Base-by-base conservation (phyloP, 768 basidiomycete genomes). In the Suillus clintonianus region DNA sequence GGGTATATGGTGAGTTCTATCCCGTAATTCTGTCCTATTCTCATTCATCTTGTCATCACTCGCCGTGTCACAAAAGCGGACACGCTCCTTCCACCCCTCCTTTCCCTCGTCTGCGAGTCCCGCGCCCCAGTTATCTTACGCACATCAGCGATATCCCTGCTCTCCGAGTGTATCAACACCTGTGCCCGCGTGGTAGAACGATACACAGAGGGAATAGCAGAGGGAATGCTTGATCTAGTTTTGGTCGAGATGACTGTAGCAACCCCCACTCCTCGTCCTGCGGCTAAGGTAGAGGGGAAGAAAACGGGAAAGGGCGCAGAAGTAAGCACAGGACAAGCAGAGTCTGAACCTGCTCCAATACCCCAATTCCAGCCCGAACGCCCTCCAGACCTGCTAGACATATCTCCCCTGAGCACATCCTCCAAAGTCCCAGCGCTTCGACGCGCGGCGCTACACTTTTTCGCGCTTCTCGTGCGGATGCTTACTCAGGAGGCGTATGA, bases 361-460 rank as follows among this genome's bases (percentile, higher is more conserved):
- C 37, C 36, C 14, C 34, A 3, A 11, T 22, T 8, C 55, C 56
- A 57, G 41, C 17, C 56, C 17, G 39, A 41, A 41, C 24, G 56
- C 17, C 27, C 27, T 30, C 24, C 11, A 30, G 56, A 57, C 56
- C 15, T 39, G 22, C 56, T 57, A 30, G 56, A 57, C 27, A 57
- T 41, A 19, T 57, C 56, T 10, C 56, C 56, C 27, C 1, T 41
- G 56, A 57, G 24, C 17, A 77, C 77, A 4, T 57, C 89, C 68
- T 65, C 90, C 0, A 92, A 88, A 71, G 82, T 92, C 55, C 92
- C 96, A 1, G 83, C 92, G 1, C 79, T 98, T 4, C 86, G 96
- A 37, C 89, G 97, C 47, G 89, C 93, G 1, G 94, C 92, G 0
- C 71, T 97, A n/a, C 89, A 95, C 68, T 90, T 97, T 72, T 80